Evolutionary conservation across 805 yeast genomes (phyloP), one percentile per base, ranked within the genome.

Genomic region (Candida jianshihensis): DNA sequence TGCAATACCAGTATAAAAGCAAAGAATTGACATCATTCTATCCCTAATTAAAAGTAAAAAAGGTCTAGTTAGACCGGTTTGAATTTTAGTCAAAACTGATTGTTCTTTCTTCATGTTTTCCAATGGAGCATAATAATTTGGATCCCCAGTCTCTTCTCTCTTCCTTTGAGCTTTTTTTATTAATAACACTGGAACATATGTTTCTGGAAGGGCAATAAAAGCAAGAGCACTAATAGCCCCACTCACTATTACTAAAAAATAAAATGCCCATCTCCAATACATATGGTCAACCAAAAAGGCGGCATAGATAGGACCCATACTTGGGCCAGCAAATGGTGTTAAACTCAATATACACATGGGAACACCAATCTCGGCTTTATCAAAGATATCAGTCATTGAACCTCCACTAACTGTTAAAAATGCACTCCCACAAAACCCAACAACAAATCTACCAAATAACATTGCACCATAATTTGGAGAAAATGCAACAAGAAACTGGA

Each of bases 361-460:
- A 9, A 69, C 59, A 22, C 85, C 84, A 37, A 87, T 73, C 29
- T 75, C 70, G 36, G 66, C 58, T 39, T 76, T 75, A 15, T 63
- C 63, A 64, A 77, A 84, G 38, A 83, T 65, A 56, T 84, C 95
- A 10, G 86, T 77, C 31, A 84, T 63, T 1, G 83, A 70, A 16
- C 92, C 94, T 25, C 89, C 88, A 9, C 87, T 86, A 22, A 82
- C 80, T 42, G 81, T 75, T 45, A 84, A 62, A 28, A 87, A 82
- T 3, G 84, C 80, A 34, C 86, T 78, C 4, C 88, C 88, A 46
- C 79, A 79, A 31, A 82, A 67, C 1, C 92, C 92, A 11, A 78
- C 75, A 41, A 80, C 58, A 44, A 81, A 74, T 43, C 92, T 71
- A 35, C 79, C 73, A 31, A 81, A 72, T 39, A 81, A 56, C 39